Evolutionary conservation across 768 basidiomycete species (phyloP).

Genomic region (Lentinula aciculospora): DNA sequence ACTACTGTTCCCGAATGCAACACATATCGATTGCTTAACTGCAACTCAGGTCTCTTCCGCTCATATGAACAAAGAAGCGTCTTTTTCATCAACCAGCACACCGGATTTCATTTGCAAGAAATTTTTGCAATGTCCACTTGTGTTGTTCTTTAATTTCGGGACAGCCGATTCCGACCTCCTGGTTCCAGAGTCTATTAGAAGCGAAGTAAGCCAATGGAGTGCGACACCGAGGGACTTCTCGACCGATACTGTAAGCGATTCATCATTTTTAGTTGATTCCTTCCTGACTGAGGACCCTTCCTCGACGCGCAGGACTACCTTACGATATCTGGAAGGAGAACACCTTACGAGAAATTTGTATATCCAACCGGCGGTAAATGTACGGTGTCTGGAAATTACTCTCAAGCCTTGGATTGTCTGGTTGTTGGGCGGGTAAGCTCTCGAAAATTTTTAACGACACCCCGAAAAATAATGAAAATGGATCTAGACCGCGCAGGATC

Average conservation of each 20-base stretch:
- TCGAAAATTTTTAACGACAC: neutral
- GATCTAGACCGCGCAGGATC: slow-evolving; percentile 43
- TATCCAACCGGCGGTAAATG: neutral
- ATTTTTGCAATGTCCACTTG: slow-evolving; percentile 45
- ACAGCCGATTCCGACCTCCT: slow-evolving; percentile 25
- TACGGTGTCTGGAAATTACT: neutral
- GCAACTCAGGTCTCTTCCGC: neutral
- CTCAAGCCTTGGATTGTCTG: slow-evolving; percentile 5
- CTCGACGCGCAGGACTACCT: neutral
- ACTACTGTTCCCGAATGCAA: neutral
- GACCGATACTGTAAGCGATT: slow-evolving; percentile 12
- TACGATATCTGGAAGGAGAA: neutral
- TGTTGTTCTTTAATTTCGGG: slow-evolving; percentile 37
- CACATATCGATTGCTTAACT: slow-evolving; percentile 2
- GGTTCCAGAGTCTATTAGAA: slow-evolving; percentile 13
- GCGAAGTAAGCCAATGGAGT: slow-evolving; percentile 14
- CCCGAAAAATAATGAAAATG: neutral
- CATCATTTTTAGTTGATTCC: too few relatives aligned
- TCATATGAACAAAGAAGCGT: neutral
- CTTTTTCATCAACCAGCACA: slow-evolving; percentile 7
- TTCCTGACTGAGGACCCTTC: too few relatives aligned
- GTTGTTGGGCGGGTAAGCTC: slow-evolving; percentile 4
- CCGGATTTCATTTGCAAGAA: slow-evolving; percentile 36
- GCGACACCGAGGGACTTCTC: slow-evolving; percentile 12
- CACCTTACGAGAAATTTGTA: slow-evolving; percentile 7